These are phyloP conservation scores for Talaromyces pinophilus DNA, from an alignment of 2,329 filamentous ascomycete genomes.

Conservation along the genomic window DNA sequence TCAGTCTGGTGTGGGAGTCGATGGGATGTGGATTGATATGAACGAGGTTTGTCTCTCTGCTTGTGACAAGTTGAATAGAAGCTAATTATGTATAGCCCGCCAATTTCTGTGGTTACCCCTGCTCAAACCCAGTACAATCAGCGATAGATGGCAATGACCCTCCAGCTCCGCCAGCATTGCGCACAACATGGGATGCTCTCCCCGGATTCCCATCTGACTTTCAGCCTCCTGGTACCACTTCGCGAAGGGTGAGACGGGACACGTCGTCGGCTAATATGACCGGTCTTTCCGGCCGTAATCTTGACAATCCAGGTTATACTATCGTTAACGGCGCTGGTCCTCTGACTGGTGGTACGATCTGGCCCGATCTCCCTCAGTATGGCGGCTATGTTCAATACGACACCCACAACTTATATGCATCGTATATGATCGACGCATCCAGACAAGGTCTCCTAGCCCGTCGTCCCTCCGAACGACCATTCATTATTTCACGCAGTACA, in stretches of 20 bases:
- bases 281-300: constrained; percentile 63
- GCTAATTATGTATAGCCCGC: constrained; percentile 34
- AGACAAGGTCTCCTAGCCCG: constrained; percentile 66
- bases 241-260: neutral
- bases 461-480: constrained; percentile 63
- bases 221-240: constrained; percentile 53
- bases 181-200: constrained; percentile 66
- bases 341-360: constrained; percentile 59
- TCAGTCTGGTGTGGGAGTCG: constrained; percentile 68
- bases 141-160: constrained; percentile 47
- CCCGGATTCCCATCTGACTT: constrained; percentile 70
- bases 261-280: constrained; percentile 19
- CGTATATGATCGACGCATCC: constrained; percentile 67
- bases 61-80: no score
- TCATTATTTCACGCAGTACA: constrained; percentile 75
- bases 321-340: constrained; percentile 63
- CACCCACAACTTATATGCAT: constrained; percentile 74
- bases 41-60: constrained; percentile 50
- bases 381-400: constrained; percentile 69
- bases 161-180: constrained; percentile 63
- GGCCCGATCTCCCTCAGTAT: constrained; percentile 65
- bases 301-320: constrained; percentile 65
- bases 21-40: constrained; percentile 77
- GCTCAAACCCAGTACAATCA: constrained; percentile 56
- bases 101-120: constrained; percentile 59